phyloP scores from a whole-genome alignment of 164 flowering plant genomes.

The Vitis vinifera region ASM3070453v1 NC_081810.1:21395501-21396000 shows the following conservation, averaged over 20 bases:
- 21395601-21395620: neutral
- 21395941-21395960: conserved; percentile 68
- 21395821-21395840: conserved; percentile 69
- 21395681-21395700: conserved; percentile 98
- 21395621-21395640: neutral
- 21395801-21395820: conserved; percentile 77
- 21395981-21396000: conserved; percentile 70
- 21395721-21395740: conserved; percentile 23
- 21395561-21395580: too few species aligned
- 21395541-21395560: too few species aligned
- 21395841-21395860: conserved; percentile 62
- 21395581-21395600: too few species aligned
- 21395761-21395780: conserved; percentile 3
- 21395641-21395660: conserved; percentile 35
- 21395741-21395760: conserved; percentile 3
- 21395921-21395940: conserved; percentile 30
- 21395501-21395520: too few species aligned
- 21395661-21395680: conserved; percentile 87
- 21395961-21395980: conserved; percentile 84
- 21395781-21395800: conserved; percentile 46
- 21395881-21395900: neutral
- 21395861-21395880: neutral
- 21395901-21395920: neutral
- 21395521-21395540: too few species aligned
- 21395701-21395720: conserved; percentile 87